These are phyloP conservation scores for Eurotiales sp. DNA, from an alignment of 2,329 filamentous ascomycete genomes.

Conservation along the genomic window DNA sequence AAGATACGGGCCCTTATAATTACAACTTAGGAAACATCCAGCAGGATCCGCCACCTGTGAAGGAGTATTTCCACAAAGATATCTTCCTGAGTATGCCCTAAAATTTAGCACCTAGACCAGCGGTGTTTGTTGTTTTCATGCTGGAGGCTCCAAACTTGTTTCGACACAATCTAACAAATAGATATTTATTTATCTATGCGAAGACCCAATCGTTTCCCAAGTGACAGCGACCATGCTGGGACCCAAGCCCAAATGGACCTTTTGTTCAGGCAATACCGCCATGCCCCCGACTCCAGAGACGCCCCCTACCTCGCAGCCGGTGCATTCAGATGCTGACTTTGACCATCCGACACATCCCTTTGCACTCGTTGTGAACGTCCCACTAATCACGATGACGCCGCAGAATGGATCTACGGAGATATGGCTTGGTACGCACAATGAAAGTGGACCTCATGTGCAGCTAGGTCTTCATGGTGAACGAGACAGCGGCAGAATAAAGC, in stretches of 20 bases:
- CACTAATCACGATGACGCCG: slow-evolving; percentile 47
- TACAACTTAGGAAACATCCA: slow-evolving; percentile 47
- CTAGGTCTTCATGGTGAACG: slow-evolving; percentile 56
- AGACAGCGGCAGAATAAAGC: slow-evolving; percentile 42
- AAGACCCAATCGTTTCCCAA: slow-evolving; percentile 31
- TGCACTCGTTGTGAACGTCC: slow-evolving; percentile 53
- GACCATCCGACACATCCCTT: slow-evolving; percentile 53
- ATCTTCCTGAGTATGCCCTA: slow-evolving; percentile 50
- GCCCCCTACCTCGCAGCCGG: slow-evolving; percentile 41
- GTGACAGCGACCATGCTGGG: slow-evolving; percentile 50
- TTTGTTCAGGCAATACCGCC: slow-evolving; percentile 56
- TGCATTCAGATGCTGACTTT: slow-evolving; percentile 60
- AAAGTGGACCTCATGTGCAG: slow-evolving; percentile 53
- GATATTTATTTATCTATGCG: slow-evolving; percentile 28
- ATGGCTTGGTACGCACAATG: slow-evolving; percentile 57
- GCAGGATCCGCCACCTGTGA: slow-evolving; percentile 53
- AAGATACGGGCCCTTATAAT: slow-evolving; percentile 10
- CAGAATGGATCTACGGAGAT: slow-evolving; percentile 56
- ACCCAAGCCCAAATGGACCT: slow-evolving; percentile 54
- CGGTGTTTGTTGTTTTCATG: no score
- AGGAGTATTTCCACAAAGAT: slow-evolving; percentile 27
- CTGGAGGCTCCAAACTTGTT: no score
- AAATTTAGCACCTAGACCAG: slow-evolving; percentile 39
- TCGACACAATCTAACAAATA: no score
- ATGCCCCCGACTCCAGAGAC: slow-evolving; percentile 47